Percentiles rank a stretch among this genome's conserved stretches.
Conservation (phyloP, 495 filamentous ascomycete species). For the Hypoxylon lienhwacheense region DNA sequence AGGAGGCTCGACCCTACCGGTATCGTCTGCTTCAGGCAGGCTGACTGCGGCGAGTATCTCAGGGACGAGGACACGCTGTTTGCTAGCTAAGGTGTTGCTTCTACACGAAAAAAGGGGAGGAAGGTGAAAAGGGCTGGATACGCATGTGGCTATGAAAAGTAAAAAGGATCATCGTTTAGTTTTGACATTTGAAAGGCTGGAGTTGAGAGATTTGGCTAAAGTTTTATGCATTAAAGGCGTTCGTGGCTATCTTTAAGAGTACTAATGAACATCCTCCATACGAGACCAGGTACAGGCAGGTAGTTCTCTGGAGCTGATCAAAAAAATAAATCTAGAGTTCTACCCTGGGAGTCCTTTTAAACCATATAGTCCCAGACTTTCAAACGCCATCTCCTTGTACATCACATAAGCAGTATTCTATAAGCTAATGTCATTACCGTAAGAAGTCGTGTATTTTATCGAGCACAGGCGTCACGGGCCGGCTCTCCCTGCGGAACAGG, state of each 20-base stretch:
- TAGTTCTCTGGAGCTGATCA: not conserved
- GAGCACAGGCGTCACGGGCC: constrained; percentile 45
- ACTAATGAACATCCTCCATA: constrained; percentile 9
- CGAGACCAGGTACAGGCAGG: constrained; percentile 1
- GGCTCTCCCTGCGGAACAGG: constrained; percentile 57
- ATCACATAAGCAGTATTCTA: constrained; percentile 3
- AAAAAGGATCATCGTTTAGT: constrained; percentile 4
- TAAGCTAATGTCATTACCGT: constrained; percentile 32
- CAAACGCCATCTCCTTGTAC: constrained; percentile 13
- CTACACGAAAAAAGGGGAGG: not conserved
- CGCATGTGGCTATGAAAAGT: constrained; percentile 1
- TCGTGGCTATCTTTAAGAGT: constrained; percentile 20
- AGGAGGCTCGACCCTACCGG: constrained; percentile 84
- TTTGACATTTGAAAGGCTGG: constrained; percentile 13
- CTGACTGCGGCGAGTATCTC: constrained; percentile 89
- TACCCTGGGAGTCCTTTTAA: not conserved
- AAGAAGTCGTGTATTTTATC: constrained; percentile 36
- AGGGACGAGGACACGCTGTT: constrained; percentile 70
- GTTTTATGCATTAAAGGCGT: constrained; percentile 28
- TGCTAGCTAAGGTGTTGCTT: constrained; percentile 38
- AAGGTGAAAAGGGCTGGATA: not conserved
- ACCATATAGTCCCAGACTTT: constrained; percentile 7
- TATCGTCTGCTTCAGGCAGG: constrained; percentile 80
- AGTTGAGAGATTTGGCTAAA: constrained; percentile 25
- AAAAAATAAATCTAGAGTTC: not conserved